Conservation (phyloP, 2,329 filamentous ascomycete species). For the Colletotrichum viniferum region DNA sequence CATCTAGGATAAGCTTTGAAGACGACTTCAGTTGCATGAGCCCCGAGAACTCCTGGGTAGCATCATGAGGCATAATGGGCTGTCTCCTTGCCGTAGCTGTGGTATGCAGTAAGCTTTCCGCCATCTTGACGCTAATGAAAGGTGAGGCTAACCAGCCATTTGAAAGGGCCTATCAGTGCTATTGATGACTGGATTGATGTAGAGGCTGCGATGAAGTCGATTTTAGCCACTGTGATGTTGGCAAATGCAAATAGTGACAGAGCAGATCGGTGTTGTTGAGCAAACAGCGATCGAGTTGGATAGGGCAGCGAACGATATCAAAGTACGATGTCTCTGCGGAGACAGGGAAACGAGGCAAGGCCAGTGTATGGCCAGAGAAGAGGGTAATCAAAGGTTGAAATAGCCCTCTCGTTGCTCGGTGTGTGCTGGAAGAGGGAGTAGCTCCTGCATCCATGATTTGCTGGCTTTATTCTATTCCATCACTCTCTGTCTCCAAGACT, state of each 20-base stretch:
- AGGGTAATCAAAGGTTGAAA: neutral
- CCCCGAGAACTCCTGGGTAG: rapidly evolving
- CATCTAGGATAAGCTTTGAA: neutral
- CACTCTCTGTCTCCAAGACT: neutral
- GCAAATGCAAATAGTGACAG: neutral
- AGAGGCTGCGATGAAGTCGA: neutral
- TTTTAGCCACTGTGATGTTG: neutral
- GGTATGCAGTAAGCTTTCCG: neutral
- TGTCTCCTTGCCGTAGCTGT: neutral
- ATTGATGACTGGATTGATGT: neutral
- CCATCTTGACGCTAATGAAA: neutral
- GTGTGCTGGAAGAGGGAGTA: neutral
- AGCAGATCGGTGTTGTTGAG: neutral
- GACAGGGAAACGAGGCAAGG: neutral
- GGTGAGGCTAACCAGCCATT: neutral
- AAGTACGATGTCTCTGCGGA: neutral
- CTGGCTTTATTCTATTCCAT: neutral
- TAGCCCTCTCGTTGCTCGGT: neutral
- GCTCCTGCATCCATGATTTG: neutral
- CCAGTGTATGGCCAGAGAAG: neutral
- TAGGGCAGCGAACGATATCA: neutral
- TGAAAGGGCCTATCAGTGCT: too few species aligned
- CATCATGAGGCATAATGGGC: neutral
- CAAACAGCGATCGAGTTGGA: neutral
- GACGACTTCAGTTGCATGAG: neutral